Conservation (phyloP, 2,329 filamentous ascomycete species). For the Colletotrichum spaethianum region DNA sequence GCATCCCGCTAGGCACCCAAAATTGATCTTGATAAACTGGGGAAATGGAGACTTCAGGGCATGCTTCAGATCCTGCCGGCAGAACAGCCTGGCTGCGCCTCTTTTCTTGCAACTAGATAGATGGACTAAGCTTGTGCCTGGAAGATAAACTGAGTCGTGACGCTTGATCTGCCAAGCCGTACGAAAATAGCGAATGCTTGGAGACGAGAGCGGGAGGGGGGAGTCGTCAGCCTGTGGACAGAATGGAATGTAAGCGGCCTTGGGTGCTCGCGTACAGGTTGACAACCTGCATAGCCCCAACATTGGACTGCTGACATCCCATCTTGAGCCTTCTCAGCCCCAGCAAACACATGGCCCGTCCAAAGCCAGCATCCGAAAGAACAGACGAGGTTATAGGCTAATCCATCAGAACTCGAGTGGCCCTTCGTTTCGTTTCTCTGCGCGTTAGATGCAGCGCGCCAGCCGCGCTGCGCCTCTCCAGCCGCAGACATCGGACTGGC, state of each 20-base stretch:
- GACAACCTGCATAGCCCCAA: slow-evolving; percentile 6
- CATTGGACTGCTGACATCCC: slow-evolving; percentile 11
- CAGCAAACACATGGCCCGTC: slow-evolving; percentile 4
- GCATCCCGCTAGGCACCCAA: neutral
- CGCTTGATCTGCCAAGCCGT: slow-evolving; percentile 1
- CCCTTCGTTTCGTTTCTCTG: neutral
- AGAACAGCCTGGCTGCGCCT: slow-evolving; percentile 13
- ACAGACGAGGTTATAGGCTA: neutral
- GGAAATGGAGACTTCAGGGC: neutral
- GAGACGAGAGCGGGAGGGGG: neutral
- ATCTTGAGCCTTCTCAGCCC: slow-evolving; percentile 2
- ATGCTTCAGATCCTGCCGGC: slow-evolving; percentile 13
- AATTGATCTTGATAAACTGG: neutral
- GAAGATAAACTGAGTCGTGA: neutral
- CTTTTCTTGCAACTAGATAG: slow-evolving; percentile 21
- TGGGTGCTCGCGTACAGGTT: neutral
- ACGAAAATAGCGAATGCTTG: slow-evolving; percentile 3
- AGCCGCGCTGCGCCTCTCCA: slow-evolving; percentile 15
- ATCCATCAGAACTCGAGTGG: neutral
- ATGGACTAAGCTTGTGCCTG: slow-evolving; percentile 3
- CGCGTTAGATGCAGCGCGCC: neutral
- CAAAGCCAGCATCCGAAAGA: slow-evolving; percentile 26
- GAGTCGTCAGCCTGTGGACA: neutral
- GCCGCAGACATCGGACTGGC: slow-evolving; percentile 21
- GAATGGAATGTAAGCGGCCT: neutral